A percentile compares a stretch with the other conserved stretches of the same genome.
Conservation (phyloP, 495 filamentous ascomycete species). For the Tuber melanosporum region DNA sequence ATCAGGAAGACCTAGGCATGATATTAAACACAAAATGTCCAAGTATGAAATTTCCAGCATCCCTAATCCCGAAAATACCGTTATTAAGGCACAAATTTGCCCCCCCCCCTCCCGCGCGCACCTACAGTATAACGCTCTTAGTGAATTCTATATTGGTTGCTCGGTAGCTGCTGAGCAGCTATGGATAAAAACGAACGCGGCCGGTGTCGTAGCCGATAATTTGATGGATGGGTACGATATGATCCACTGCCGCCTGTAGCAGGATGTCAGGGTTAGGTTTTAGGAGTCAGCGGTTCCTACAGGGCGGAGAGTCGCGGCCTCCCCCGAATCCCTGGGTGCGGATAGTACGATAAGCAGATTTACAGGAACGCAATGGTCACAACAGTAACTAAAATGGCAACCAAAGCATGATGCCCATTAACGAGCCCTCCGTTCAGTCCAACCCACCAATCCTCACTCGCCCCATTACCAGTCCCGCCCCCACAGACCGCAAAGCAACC, state of each 20-base stretch:
- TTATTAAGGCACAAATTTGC: not conserved
- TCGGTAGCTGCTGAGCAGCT: slow-evolving; percentile 24
- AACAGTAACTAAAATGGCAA: too few species aligned
- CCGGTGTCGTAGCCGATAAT: slow-evolving; percentile 30
- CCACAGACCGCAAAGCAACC: not conserved
- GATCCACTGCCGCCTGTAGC: too few species aligned
- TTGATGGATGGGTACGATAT: slow-evolving; percentile 13
- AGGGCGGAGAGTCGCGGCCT: too few species aligned
- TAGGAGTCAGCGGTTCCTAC: too few species aligned
- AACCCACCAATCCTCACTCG: not conserved
- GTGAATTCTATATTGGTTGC: slow-evolving; percentile 44
- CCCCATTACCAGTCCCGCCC: not conserved
- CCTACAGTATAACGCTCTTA: slow-evolving; percentile 47
- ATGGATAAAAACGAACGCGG: slow-evolving; percentile 17
- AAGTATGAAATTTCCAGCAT: slow-evolving; percentile 29
- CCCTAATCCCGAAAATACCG: slow-evolving; percentile 24
- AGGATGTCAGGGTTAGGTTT: too few species aligned
- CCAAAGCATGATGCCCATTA: too few species aligned
- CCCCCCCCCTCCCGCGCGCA: slow-evolving; percentile 33
- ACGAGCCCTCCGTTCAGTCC: not conserved
- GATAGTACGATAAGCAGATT: too few species aligned
- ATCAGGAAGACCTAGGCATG: slow-evolving; percentile 29
- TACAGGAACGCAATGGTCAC: too few species aligned
- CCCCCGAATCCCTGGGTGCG: too few species aligned
- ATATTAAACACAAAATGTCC: slow-evolving; percentile 29